Base-by-base conservation (phyloP, 805 yeast species). In the Wickerhamiella bombiphila region DNA sequence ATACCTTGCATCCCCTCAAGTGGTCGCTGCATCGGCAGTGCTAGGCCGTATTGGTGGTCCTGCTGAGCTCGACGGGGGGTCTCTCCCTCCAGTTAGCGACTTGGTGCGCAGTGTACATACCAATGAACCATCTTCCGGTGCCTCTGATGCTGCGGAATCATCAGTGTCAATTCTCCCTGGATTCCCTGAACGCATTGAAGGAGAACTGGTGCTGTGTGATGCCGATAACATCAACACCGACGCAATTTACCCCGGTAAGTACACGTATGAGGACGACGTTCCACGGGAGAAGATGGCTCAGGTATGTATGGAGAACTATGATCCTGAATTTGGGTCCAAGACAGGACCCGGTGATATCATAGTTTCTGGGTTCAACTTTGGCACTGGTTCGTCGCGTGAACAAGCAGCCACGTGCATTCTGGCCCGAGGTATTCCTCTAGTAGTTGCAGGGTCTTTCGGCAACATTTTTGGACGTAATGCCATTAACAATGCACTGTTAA, bases 281-380 rank as follows among this genome's bases (percentile, higher is more conserved):
- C 72, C 96, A 30, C 70, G 80, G 53, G 94, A 82, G 50, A 82
- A 79, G 57, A 91, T 91, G 99, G 98, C 98, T 25, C 80, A 88
- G 60, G 98, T 91, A 34, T 91, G 98, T 65, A 91, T 91, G 99
- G 98, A 91, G 63, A 91, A 91, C 65, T 91, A 91, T 61, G 99
- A 91, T 59, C 57, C 81, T 11, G 94, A 86, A 47, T 91, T 91
- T 59, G 76, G 80, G 41, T 45, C 61, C 22, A 86, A 83, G 66
- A 80, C 93, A 22, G 66, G 74, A 44, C 71, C 94, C 3, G 83
- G 88, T 35, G 99, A 91, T 59, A 85, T 91, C 49, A 72, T 91
- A 40, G 72, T 91, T 34, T 74, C 86, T 40, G 99, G 99, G 14
- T 91, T 65, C 68, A 91, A 91, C 58, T 91, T 91, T 57, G 99